phyloP scores from a whole-genome alignment of 2,329 filamentous ascomycete genomes.

The Taxawa tesnikishii region DNA sequence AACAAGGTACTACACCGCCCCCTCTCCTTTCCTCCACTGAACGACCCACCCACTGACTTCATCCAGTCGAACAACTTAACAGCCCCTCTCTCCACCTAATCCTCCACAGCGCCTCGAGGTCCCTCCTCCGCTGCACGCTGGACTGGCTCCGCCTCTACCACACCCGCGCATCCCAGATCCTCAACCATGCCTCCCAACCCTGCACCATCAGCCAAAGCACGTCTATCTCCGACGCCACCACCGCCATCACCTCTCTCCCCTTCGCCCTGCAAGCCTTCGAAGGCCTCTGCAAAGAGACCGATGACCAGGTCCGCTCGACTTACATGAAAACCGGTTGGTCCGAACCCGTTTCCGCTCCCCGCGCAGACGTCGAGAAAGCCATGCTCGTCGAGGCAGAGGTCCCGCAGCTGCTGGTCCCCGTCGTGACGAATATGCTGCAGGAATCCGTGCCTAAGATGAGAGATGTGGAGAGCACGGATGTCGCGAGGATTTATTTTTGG shows the following conservation, averaged over 20 bases:
- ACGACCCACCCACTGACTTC: background rate
- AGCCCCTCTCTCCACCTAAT: constrained; percentile 37
- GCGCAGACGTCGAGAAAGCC: constrained; percentile 38
- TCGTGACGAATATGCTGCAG: constrained; percentile 35
- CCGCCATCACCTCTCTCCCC: constrained; percentile 33
- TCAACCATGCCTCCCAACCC: too few species aligned
- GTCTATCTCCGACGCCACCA: too few species aligned
- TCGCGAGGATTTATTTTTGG: constrained; percentile 57
- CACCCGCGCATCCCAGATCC: constrained; percentile 7
- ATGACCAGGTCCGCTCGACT: constrained; percentile 50
- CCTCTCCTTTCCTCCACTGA: constrained; percentile 4
- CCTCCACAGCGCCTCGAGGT: constrained; percentile 61
- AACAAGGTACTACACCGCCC: too few species aligned
- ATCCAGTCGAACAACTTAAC: constrained; percentile 8
- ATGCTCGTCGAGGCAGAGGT: constrained; percentile 40
- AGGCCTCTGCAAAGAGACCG: constrained; percentile 43
- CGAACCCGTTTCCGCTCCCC: constrained; percentile 29
- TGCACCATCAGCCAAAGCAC: too few species aligned
- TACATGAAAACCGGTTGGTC: constrained; percentile 40
- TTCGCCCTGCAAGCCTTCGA: constrained; percentile 35
- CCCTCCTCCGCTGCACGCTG: constrained; percentile 57
- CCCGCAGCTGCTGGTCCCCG: constrained; percentile 37
- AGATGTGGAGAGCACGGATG: constrained; percentile 45
- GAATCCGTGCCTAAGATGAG: constrained; percentile 44
- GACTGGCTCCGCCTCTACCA: constrained; percentile 40